Percentiles rank a stretch among this genome's conserved stretches.
Conservation (phyloP, 2,329 filamentous ascomycete species). For the Diaporthe sp. region DNA sequence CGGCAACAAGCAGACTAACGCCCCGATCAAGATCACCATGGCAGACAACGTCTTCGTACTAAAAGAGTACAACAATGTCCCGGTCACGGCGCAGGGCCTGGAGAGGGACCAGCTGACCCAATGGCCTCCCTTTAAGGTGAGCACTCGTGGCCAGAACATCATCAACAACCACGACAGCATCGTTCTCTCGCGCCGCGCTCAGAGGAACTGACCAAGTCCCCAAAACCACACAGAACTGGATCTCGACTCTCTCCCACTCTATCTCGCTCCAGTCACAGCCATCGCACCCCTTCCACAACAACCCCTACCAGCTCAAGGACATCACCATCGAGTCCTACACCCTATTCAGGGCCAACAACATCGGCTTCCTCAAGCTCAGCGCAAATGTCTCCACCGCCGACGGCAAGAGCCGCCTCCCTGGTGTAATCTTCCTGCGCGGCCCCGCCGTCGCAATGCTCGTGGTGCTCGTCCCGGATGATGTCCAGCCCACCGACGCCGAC, state of each 20-base stretch:
- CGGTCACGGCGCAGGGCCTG: slow-evolving; percentile 61
- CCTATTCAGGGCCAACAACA: slow-evolving; percentile 57
- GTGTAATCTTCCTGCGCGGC: slow-evolving; percentile 69
- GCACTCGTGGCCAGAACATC: slow-evolving; percentile 33
- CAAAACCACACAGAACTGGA: slow-evolving; percentile 59
- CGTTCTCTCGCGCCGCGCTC: neutral
- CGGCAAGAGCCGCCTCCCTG: slow-evolving; percentile 64
- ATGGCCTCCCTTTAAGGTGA: slow-evolving; percentile 67
- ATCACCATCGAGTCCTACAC: slow-evolving; percentile 69
- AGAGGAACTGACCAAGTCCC: slow-evolving; percentile 29
- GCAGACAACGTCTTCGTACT: slow-evolving; percentile 52
- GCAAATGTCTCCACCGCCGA: slow-evolving; percentile 62
- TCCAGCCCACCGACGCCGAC: slow-evolving; percentile 34
- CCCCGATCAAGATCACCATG: neutral
- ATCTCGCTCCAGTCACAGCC: slow-evolving; percentile 59
- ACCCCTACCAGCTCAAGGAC: slow-evolving; percentile 66
- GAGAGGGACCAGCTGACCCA: slow-evolving; percentile 59
- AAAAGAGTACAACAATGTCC: slow-evolving; percentile 52
- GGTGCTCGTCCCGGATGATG: slow-evolving; percentile 68
- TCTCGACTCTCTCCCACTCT: slow-evolving; percentile 61
- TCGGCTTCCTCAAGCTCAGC: slow-evolving; percentile 71
- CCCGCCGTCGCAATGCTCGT: slow-evolving; percentile 74
- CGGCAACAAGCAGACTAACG: neutral
- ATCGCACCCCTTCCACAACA: slow-evolving; percentile 66
- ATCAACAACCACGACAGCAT: neutral